Base-by-base conservation (phyloP, 2,329 filamentous ascomycete species). In the Scytalidium sp. region DNA sequence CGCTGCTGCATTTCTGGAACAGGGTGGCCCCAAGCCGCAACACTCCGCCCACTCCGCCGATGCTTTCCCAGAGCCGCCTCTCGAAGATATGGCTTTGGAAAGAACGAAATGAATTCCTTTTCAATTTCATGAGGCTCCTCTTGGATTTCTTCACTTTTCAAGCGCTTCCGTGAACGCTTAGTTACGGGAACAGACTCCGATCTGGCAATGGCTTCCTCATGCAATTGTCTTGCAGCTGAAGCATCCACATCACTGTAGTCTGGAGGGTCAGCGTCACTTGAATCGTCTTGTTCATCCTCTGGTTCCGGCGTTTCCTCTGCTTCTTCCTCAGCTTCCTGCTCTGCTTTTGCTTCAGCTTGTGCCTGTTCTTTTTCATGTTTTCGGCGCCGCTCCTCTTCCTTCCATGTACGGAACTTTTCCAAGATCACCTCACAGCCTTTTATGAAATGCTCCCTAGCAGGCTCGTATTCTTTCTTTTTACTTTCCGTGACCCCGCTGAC, bases 331-430 rank as follows among this genome's bases (percentile, higher is more conserved):
- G 55, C 54, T 36, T 56, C 54, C 21, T 66, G 70, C 15, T 73
- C 73, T 15, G 73, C 73, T n/a, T 69, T 70, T 41, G 67, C 69
- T 47, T 78, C 69, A 4, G 73, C 72, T 19, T 74, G 66, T 3
- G 76, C 79, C 43, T 84, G 84, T 52, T 93, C 90, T 61, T 85
- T 89, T 61, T 90, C 87, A 2, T 83, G 71, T 68, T 90, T 90
- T 52, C 89, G 76, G 41, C 87, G 82, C 72, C 92, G 95, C 68
- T 99, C 94, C 65, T 96, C 90, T 53, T 92, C 80, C 54, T 85
- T 91, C 92, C 92, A 97, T 48, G 81, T 75, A 45, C 84, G 81
- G 65, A 97, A 97, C 65, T 97, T 97, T 55, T 90, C 84, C 19
- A 97, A 77, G 23, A 97, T 85, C 0, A 79, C 79, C 55, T 90